phyloP scores from a whole-genome alignment of 176 grass and related monocot genomes.

The Aegilops bicornis region DNA sequence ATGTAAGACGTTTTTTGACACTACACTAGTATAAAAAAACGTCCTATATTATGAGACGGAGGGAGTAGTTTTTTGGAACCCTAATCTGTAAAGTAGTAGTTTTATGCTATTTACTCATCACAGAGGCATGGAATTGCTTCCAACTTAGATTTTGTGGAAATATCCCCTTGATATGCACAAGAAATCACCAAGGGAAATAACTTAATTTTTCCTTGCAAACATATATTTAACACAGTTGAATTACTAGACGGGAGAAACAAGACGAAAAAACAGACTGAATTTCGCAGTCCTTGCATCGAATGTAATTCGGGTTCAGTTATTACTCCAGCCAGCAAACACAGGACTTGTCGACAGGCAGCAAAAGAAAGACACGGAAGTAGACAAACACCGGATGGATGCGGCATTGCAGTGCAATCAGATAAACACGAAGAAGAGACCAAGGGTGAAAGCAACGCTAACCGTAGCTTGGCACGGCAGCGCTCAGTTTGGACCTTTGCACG shows the following conservation, averaged over 20 bases:
- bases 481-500: slow-evolving; percentile 7
- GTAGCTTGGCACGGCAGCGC: slow-evolving; percentile 25
- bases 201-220: no score
- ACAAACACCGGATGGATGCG: not conserved
- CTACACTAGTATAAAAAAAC: no score
- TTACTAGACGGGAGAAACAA: not conserved
- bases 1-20: no score
- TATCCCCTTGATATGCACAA: no score
- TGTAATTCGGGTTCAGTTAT: not conserved
- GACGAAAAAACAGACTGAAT: not conserved
- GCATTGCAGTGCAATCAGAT: not conserved
- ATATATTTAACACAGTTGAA: not conserved
- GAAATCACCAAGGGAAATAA: no score
- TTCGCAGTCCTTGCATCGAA: not conserved
- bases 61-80: no score
- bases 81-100: no score
- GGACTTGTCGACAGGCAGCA: not conserved
- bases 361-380: not conserved
- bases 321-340: no score
- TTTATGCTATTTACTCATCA: no score
- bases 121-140: no score
- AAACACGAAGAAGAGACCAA: not conserved
- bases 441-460: slow-evolving; percentile 10
- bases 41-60: no score
- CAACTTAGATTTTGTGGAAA: no score